Evolutionary conservation across 331 rosid species (phyloP).

Genomic region (Malus hybrid): DNA sequence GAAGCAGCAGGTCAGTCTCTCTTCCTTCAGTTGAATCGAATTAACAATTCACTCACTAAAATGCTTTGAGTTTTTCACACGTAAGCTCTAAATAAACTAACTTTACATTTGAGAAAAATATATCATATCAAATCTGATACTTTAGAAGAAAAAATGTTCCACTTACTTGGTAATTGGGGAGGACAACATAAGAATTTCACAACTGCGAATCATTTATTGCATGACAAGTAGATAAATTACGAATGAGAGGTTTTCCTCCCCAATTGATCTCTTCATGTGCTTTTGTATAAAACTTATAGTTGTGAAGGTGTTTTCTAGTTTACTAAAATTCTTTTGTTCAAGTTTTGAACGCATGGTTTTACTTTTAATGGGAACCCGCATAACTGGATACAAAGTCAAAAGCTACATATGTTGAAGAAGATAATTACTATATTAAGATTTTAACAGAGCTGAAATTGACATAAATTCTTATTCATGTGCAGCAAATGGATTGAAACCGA

Average conservation of each 20-base stretch:
- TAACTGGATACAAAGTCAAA: neutral
- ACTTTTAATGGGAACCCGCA: neutral
- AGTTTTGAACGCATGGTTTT: neutral
- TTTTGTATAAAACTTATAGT: no score
- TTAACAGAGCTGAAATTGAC: neutral
- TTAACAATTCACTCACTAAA: neutral
- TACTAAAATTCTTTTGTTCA: neutral
- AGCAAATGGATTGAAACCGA: conserved; percentile 28
- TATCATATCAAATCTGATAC: neutral
- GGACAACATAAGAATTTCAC: no score
- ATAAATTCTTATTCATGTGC: neutral
- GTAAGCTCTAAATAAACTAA: neutral
- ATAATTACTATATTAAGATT: neutral
- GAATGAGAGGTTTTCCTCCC: neutral
- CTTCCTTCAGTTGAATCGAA: neutral
- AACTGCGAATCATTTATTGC: no score
- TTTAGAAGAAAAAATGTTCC: neutral
- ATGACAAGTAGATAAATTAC: no score
- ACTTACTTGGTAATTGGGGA: neutral
- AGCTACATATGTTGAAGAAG: neutral
- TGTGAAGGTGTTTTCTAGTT: neutral
- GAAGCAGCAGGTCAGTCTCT: conserved; percentile 46
- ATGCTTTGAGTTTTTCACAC: neutral
- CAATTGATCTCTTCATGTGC: neutral
- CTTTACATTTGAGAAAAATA: neutral